phyloP scores from a whole-genome alignment of 2,329 filamentous ascomycete species.

The Scytalidium sp. region DNA sequence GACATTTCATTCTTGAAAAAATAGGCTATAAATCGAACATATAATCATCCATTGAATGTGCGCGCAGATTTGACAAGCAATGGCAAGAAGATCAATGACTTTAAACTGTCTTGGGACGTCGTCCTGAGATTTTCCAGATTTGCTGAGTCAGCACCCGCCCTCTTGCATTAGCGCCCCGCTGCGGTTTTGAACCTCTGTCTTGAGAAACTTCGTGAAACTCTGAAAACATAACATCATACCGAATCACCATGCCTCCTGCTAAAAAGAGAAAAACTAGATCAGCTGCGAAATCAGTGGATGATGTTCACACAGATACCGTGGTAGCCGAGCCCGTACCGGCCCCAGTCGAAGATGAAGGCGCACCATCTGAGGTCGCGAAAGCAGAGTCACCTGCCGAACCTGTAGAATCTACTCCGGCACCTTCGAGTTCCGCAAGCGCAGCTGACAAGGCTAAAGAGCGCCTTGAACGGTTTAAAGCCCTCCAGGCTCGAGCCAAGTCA shows the following conservation, averaged over 20 bases:
- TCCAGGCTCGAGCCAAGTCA: conserved; percentile 76
- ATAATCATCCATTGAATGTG: neutral
- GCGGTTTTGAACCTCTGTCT: conserved; percentile 1
- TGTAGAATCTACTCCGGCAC: conserved; percentile 14
- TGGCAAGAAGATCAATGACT: neutral
- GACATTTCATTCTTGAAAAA: neutral
- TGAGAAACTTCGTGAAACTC: conserved; percentile 21
- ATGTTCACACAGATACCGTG: conserved; percentile 2
- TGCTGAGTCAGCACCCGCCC: neutral
- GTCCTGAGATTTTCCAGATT: neutral
- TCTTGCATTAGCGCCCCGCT: neutral
- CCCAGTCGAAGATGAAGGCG: neutral
- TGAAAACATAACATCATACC: conserved; percentile 4
- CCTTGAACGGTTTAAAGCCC: conserved; percentile 79
- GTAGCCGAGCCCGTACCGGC: neutral
- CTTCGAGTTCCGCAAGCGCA: conserved; percentile 23
- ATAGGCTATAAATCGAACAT: neutral
- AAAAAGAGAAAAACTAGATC: conserved; percentile 43
- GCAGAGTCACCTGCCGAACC: conserved; percentile 1
- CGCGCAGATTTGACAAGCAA: neutral
- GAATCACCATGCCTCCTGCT: conserved; percentile 36
- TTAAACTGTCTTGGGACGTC: neutral
- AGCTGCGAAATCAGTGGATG: conserved; percentile 15
- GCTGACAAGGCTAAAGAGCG: conserved; percentile 59
- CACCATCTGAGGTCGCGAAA: neutral